Base-by-base conservation (phyloP, 352 stramenopile species). In the Pythium rhizo-oryzae region DNA sequence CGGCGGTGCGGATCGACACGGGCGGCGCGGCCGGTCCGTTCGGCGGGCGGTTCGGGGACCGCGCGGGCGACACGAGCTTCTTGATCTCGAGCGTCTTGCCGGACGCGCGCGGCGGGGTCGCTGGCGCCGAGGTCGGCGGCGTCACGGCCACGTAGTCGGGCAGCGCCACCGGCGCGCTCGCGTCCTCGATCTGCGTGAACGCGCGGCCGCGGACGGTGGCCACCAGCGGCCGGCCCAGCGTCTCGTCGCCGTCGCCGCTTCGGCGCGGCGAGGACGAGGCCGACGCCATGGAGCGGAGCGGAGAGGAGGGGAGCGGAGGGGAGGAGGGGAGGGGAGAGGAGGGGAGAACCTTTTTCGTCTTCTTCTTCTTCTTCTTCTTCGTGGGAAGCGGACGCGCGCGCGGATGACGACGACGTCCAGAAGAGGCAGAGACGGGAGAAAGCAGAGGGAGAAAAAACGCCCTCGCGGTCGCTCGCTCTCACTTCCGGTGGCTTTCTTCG, bases 131-230 rank as follows among this genome's bases (percentile, higher is more conserved):
- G 44, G 16, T 23, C 75, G 58, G 13, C 18, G 30, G 37, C 4
- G 63, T 44, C 5, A 47, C 35, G 4, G 43, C 23, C 21, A 62
- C 12, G 65, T 51, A 71, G 49, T 63, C 57, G 9, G 65, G 65
- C 23, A 71, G 44, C 41, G 65, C 49, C 8, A 50, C 59, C 11
- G 37, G 7, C 23, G 53, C 39, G 37, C 47, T 68, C 47, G 59
- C 60, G 50, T 85, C 77, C 37, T 92, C 78, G 41, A 90, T 80
- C 69, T 92, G 81, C 33, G 84, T 85, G 73, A 92, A 92, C 18
- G 84, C 84, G 67, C 84, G 80, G 11, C 43, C 61, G 18, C 67
- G 67, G 47, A 69, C 44, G 19, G 41, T 47, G 9, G 41, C 5
- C 9, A 46, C 50, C 37, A 70, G 23, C 8, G 55, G 23, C 21